Percentiles rank a stretch among this genome's conserved stretches.
Evolutionary conservation across 1,139 yeast species (phyloP).

Genomic region (Entelexis sorbosivorans): DNA sequence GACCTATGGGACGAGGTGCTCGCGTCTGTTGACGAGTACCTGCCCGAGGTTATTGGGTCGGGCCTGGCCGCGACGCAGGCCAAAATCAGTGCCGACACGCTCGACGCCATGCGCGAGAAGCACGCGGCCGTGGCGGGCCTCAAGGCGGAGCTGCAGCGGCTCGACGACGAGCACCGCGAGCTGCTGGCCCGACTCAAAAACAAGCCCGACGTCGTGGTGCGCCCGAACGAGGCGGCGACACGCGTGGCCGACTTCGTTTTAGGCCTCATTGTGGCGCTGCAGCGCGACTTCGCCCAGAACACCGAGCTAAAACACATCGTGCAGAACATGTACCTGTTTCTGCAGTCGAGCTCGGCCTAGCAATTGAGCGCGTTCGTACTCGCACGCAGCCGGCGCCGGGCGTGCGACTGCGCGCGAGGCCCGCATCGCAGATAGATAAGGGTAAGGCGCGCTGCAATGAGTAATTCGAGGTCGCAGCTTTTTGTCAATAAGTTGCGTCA

Average conservation of each 20-base stretch:
- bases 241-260: slow-evolving; percentile 19
- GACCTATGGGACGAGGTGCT: slow-evolving; percentile 14
- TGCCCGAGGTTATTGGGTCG: slow-evolving; percentile 10
- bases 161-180: slow-evolving; percentile 12
- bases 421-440: neutral
- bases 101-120: slow-evolving; percentile 8
- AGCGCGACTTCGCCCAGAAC: slow-evolving; percentile 15
- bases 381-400: too few species aligned
- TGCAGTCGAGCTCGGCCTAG: neutral
- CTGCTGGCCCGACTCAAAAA: slow-evolving; percentile 2
- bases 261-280: slow-evolving; percentile 17
- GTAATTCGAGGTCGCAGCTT: neutral
- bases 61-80: slow-evolving; percentile 11
- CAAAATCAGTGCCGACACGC: slow-evolving; percentile 15
- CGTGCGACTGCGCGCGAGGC: too few species aligned
- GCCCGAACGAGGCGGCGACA: slow-evolving; percentile 3
- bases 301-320: slow-evolving; percentile 15
- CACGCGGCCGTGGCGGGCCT: slow-evolving; percentile 4
- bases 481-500: neutral
- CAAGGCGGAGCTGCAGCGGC: neutral
- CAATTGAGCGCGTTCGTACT: too few species aligned
- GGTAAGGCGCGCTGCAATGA: slow-evolving; percentile 5
- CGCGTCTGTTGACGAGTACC: slow-evolving; percentile 3
- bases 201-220: neutral
- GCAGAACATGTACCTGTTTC: slow-evolving; percentile 16